Evolutionary conservation across 768 basidiomycete genomes (phyloP), one percentile per base, ranked within the genome.

Genomic region (Astraeus odoratus): DNA sequence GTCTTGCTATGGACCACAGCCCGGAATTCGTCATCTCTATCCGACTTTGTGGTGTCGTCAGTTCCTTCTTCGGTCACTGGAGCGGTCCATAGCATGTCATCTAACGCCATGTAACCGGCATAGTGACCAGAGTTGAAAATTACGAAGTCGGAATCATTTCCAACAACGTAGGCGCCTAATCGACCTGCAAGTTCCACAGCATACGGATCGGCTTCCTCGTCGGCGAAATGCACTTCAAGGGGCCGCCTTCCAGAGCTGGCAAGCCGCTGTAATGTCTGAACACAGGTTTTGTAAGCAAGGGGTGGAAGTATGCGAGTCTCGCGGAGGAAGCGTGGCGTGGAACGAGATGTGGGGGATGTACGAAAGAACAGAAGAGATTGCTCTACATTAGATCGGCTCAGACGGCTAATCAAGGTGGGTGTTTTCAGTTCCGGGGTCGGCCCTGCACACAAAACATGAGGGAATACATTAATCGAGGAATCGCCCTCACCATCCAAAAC

Each of bases 91-190:
- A 79, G 64, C 78, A 91, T 80, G 49, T 86, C 82, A 49, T 81
- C 75, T 46, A 91, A 60, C 0, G 86, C 80, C 35, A 90, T 78
- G 54, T 85, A 92, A 16, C 89, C 89, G 40, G 67, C 69, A 60
- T 91, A 90, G 8, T 79, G 83, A 26, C 83, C 83, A 10, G 80
- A 69, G 54, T 86, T 86, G 42, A 89, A 65, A 43, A 92, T 73
- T 39, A 86, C 79, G 51, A 85, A 92, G 60, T 92, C 89, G 2
- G 87, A 91, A 67, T 92, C 89, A 48, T 73, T 80, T 19, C 83
- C 86, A 0, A 80, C 72, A 37, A 92, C 86, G 52, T 83, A 91
- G 26, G 77, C 89, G 8, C 75, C 72, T 9, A 89, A 63, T 39
- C 76, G 73, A 12, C 79, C 87, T 8, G 89, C 89, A 7, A 92